Base-by-base conservation (phyloP, 208 protist species). In the Crithidia sp. region DNA sequence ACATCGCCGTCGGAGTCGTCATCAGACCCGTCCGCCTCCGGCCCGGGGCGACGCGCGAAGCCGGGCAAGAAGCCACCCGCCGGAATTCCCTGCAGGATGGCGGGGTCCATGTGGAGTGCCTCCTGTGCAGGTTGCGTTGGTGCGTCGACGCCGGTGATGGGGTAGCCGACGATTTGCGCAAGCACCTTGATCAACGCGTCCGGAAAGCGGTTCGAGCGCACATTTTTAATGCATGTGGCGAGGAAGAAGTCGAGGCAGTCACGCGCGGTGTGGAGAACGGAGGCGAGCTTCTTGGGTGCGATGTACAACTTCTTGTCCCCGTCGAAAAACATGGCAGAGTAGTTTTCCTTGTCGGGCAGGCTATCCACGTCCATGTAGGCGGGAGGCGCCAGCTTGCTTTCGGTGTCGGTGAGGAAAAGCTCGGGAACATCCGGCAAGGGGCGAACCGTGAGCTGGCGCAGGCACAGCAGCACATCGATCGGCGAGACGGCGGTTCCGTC, bases 201-300 rank as follows among this genome's bases (percentile, higher is more conserved):
- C 2, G 92, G 92, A 58, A 97, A 97, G 6, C 83, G 69, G 56
- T 91, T 89, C 4, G 87, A 85, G 53, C 88, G 75, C 2, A 95
- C 81, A 41, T 88, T 81, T 50, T 90, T 91, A 73, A 97, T 93
- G 67, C 81, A 81, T 36, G 90, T 79, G 7, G 88, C 90, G 44
- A 97, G 80, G 66, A 93, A 97, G 69, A 92, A 95, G 67, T 97
- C 92, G 68, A 97, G 91, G 74, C 88, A 94, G 39, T 93, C 81
- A 7, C 90, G 82, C 36, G 86, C 79, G 49, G 86, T 84, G 66
- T 87, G 76, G 43, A 96, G 52, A 12, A 82, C 74, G 13, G 57
- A 54, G 39, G 88, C 92, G 14, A 91, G 70, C 49, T 62, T 59
- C 7, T 86, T 73, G 14, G 84, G 72, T 40, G 89, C 82, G 5